Conservation (phyloP, 352 stramenopile genomes). For the Pythium oligandrum region DNA sequence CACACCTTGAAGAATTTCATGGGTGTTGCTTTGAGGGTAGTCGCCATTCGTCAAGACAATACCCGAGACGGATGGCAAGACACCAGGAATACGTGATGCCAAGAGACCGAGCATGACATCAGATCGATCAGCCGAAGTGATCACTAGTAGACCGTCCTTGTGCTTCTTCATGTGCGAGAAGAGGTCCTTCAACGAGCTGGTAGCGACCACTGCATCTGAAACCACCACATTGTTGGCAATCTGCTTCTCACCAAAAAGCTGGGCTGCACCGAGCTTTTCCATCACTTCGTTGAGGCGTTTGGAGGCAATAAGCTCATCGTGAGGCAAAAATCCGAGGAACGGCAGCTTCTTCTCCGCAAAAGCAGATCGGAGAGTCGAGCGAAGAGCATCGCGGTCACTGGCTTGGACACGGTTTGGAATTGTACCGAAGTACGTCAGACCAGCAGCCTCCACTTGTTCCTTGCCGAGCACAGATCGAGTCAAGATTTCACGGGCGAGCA, state of each 20-base stretch:
- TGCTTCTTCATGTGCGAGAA: slow-evolving; percentile 76
- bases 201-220: slow-evolving; percentile 57
- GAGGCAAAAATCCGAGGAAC: slow-evolving; percentile 63
- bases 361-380: slow-evolving; percentile 23
- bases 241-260: slow-evolving; percentile 52
- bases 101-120: slow-evolving; percentile 70
- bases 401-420: slow-evolving; percentile 67
- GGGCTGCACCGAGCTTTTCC: slow-evolving; percentile 52
- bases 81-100: slow-evolving; percentile 56
- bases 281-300: slow-evolving; percentile 76
- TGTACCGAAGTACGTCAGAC: slow-evolving; percentile 62
- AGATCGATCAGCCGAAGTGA: slow-evolving; percentile 68
- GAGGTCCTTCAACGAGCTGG: slow-evolving; percentile 66
- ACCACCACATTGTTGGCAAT: slow-evolving; percentile 73
- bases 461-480: slow-evolving; percentile 48
- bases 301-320: slow-evolving; percentile 66
- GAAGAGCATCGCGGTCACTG: slow-evolving; percentile 30
- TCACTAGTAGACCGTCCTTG: slow-evolving; percentile 70
- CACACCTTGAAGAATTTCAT: slow-evolving; percentile 68
- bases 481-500: slow-evolving; percentile 46
- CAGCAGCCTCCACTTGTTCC: slow-evolving; percentile 53
- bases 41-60: slow-evolving; percentile 77
- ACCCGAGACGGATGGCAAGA: slow-evolving; percentile 59
- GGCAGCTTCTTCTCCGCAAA: slow-evolving; percentile 37
- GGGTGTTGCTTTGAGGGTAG: slow-evolving; percentile 67